A percentile compares a stretch with the other conserved stretches of the same genome.
These are phyloP conservation scores for Monosporascus sp. DNA, from an alignment of 2,329 filamentous ascomycete species.

Conservation along the genomic window DNA sequence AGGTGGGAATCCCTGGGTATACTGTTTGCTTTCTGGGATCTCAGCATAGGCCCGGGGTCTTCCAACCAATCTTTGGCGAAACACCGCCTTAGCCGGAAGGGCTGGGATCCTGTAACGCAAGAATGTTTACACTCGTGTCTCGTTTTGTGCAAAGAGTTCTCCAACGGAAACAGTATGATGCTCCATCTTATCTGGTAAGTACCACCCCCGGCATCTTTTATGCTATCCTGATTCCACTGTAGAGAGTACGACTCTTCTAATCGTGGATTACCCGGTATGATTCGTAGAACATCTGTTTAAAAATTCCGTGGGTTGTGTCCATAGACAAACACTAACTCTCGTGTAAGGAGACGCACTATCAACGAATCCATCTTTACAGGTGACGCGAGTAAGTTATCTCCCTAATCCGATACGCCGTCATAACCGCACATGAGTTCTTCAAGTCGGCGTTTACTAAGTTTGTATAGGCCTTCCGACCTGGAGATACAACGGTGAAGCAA, in stretches of 20 bases:
- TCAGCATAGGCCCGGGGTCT: constrained; percentile 1
- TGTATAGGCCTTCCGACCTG: constrained; percentile 20
- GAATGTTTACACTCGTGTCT: constrained; percentile 18
- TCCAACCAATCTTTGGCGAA: constrained; percentile 2
- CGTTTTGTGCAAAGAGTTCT: constrained; percentile 22
- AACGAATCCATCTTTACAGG: constrained; percentile 16
- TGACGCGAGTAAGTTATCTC: constrained; percentile 18
- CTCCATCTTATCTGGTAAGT: constrained; percentile 6
- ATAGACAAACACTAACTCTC: not conserved
- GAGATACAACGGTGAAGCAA: constrained; percentile 18
- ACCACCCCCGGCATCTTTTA: not conserved
- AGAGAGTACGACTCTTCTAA: too few relatives aligned
- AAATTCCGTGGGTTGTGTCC: too few relatives aligned
- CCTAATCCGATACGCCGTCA: not conserved
- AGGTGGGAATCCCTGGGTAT: constrained; percentile 40
- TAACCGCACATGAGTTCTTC: constrained; percentile 3
- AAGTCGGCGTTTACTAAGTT: constrained; percentile 4
- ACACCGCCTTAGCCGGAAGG: constrained; percentile 4
- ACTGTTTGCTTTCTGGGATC: constrained; percentile 26
- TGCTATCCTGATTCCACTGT: too few relatives aligned
- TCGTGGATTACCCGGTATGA: too few relatives aligned
- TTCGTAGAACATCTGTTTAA: too few relatives aligned
- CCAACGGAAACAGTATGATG: constrained; percentile 19
- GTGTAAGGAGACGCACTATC: constrained; percentile 7
- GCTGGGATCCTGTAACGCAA: constrained; percentile 8